These are phyloP conservation scores for Delphinella strobiligena DNA, from an alignment of 2,329 filamentous ascomycete species.

Conservation along the genomic window DNA sequence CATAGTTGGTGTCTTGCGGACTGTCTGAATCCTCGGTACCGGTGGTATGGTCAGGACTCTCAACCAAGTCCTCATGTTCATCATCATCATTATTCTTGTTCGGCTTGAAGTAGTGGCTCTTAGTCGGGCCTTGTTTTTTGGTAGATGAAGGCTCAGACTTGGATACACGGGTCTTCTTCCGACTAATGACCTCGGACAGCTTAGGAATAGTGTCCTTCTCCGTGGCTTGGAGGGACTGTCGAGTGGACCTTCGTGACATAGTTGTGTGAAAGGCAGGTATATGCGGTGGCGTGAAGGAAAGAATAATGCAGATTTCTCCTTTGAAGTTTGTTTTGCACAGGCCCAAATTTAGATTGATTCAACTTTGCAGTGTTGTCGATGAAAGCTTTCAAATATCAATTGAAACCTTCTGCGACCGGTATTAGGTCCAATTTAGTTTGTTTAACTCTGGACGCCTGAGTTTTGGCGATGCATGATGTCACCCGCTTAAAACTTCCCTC, in stretches of 20 bases:
- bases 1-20: conserved; percentile 18
- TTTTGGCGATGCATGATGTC: neutral
- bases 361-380: too few species aligned
- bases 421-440: too few species aligned
- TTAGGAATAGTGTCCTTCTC: neutral
- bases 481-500: neutral
- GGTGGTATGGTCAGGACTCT: conserved; percentile 17
- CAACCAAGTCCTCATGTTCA: conserved; percentile 16
- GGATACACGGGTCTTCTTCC: neutral
- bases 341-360: too few species aligned
- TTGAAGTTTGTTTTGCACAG: too few species aligned
- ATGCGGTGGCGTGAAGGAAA: too few species aligned
- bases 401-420: too few species aligned
- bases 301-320: too few species aligned
- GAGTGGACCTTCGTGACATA: neutral
- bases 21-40: conserved; percentile 29
- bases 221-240: neutral
- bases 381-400: too few species aligned
- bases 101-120: conserved; percentile 39
- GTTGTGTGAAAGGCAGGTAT: neutral
- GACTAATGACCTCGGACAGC: neutral
- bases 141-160: neutral
- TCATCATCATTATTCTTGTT: conserved; percentile 23
- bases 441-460: too few species aligned
- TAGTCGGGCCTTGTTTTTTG: conserved; percentile 21